Base-by-base conservation (phyloP, 257 asterid genomes). In the Solanum bukasovii region DNA sequence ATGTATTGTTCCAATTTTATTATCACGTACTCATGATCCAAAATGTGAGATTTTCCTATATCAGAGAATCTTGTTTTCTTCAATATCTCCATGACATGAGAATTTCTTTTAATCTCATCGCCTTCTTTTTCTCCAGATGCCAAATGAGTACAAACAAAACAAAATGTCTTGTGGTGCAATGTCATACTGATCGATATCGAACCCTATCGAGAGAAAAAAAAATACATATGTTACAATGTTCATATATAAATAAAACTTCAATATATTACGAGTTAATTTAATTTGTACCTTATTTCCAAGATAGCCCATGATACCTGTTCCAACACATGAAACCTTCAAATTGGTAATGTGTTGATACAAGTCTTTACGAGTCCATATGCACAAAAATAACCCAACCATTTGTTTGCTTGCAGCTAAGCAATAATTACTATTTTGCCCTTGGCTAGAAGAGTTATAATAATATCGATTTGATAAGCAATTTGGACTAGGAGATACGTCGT, bases 61-160 rank as follows among this genome's bases (percentile, higher is more conserved):
- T 90, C 92, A 6, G 90, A 89, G 88, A 96, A 96, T 77, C 91
- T 89, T 1, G 99, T 96, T 82, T 89, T 94, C 90, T 89, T 93
- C 88, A 96, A 87, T 42, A 96, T 94, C 79, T 94, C 98, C 67
- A 61, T 67, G 25, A 96, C 98, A 49, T 96, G 98, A 2, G 88
- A 85, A 85, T 95, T 96, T 87, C 99, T 89, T 88, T 92, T 91
- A 9, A 86, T 87, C 9, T 93, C 94, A 10, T 94, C 96, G 0
- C 97, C 93, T 13, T 93, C 95, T 91, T 91, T 95, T 81, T 96
- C 99, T 5, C 98, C 99, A 0, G 98, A 95, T 13, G 98, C 95
- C 81, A 96, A 88, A 90, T 96, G 99, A 11, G 98, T 93, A 37
- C 99, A 96, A 82, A 94, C 99, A 29, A 96, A 96, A 91, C 99